phyloP scores from a whole-genome alignment of 225 moss, liverwort and hornwort genomes.

The Neckera pumila region DNA sequence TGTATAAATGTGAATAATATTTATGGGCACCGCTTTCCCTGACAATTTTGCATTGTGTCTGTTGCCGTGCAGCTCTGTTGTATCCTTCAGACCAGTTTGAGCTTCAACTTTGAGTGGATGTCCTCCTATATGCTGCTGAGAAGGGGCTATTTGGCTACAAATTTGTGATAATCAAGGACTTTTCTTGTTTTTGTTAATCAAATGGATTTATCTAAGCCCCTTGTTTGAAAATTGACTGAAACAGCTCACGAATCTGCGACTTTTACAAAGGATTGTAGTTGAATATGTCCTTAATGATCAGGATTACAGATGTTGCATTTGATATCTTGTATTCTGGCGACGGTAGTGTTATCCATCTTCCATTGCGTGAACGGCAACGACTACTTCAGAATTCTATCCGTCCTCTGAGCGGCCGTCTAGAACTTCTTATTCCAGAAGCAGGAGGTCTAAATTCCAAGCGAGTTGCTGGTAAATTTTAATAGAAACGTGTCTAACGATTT shows the following conservation, averaged over 20 bases:
- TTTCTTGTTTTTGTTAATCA: not conserved
- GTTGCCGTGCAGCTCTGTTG: constrained; percentile 71
- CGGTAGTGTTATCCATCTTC: constrained; percentile 81
- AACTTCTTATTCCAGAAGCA: constrained; percentile 55
- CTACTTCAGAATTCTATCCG: constrained; percentile 53
- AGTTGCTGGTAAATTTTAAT: constrained; percentile 10
- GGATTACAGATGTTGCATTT: constrained; percentile 74
- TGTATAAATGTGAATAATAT: not conserved
- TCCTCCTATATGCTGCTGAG: not conserved
- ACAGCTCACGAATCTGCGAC: not conserved
- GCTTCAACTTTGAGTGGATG: not conserved
- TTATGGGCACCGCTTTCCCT: not conserved
- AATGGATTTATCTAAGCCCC: not conserved
- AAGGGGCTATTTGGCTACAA: not conserved
- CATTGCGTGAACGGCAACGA: constrained; percentile 70
- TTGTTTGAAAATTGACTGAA: not conserved
- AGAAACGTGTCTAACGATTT: not conserved
- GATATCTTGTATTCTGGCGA: constrained; percentile 70
- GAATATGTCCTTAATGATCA: constrained; percentile 20
- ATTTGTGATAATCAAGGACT: not conserved
- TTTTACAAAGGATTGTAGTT: not conserved
- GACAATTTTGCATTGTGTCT: not conserved
- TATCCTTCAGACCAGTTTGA: constrained; percentile 47
- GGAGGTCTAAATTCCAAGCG: constrained; percentile 29
- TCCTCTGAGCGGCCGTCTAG: constrained; percentile 65